Percentiles rank a stretch among this genome's conserved stretches.
phyloP scores from a whole-genome alignment of 2,329 filamentous ascomycete genomes.

The Neonectria ditissima region DNA sequence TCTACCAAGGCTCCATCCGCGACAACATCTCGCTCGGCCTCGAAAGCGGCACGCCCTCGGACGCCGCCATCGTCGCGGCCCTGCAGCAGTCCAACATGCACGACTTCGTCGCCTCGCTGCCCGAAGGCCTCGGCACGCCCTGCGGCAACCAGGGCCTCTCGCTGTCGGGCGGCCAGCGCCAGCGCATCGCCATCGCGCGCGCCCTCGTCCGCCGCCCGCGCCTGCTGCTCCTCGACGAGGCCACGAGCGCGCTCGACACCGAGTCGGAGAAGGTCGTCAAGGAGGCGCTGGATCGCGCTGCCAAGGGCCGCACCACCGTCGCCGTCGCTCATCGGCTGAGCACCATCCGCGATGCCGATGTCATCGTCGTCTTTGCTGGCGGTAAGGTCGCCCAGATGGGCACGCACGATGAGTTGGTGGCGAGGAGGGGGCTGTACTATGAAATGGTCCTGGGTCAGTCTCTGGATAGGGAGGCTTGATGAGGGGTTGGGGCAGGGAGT shows the following conservation, averaged over 20 bases:
- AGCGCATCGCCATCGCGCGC: conserved; percentile 79
- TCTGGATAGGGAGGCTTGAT: conserved; percentile 50
- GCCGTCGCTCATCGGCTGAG: conserved; percentile 73
- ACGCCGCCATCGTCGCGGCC: conserved; percentile 59
- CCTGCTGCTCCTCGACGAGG: conserved; percentile 79
- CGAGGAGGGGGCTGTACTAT: conserved; percentile 60
- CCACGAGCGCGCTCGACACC: conserved; percentile 73
- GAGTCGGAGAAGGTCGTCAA: conserved; percentile 76
- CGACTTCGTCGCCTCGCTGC: conserved; percentile 66
- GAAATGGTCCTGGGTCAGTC: conserved; percentile 64
- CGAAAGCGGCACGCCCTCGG: conserved; percentile 45
- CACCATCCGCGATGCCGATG: conserved; percentile 68
- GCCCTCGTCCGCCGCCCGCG: conserved; percentile 75
- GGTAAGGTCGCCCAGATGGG: conserved; percentile 67
- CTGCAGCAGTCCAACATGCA: conserved; percentile 67
- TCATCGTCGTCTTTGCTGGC: conserved; percentile 69
- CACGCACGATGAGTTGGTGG: conserved; percentile 69
- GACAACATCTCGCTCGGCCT: conserved; percentile 67
- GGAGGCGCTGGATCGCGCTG: conserved; percentile 65
- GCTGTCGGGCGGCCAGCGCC: conserved; percentile 78
- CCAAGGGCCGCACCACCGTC: conserved; percentile 63
- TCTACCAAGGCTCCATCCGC: conserved; percentile 64
- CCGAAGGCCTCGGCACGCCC: conserved; percentile 70
- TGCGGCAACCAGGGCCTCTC: conserved; percentile 77
- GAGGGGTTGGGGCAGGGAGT: background rate